Evolutionary conservation across 2,329 filamentous ascomycete species (phyloP).

Genomic region (Pseudocercospora vitis): DNA sequence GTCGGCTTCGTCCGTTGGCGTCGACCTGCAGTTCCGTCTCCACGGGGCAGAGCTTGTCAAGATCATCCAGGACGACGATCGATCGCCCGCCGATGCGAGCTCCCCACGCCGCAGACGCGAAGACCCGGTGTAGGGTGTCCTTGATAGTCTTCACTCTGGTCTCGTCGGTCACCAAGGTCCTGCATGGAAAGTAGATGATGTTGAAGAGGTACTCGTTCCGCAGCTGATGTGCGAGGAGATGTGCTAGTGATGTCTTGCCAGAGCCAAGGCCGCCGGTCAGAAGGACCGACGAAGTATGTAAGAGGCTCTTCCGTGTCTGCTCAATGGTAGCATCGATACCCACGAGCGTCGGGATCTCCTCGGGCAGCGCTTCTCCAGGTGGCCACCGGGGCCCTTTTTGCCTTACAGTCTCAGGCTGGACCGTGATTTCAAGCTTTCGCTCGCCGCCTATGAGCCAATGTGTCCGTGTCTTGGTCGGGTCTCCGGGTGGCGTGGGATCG

Average conservation of each 20-base stretch:
- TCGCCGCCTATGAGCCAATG: conserved; percentile 80
- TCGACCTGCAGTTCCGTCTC: conserved; percentile 95
- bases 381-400: conserved; percentile 53
- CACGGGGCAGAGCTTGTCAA: conserved; percentile 87
- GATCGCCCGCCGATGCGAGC: conserved; percentile 80
- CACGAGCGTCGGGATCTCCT: conserved; percentile 64
- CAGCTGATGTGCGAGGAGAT: conserved; percentile 71
- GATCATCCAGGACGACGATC: conserved; percentile 84
- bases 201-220: conserved; percentile 74
- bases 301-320: conserved; percentile 72
- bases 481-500: conserved; percentile 57
- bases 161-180: conserved; percentile 86
- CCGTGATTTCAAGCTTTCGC: conserved; percentile 68
- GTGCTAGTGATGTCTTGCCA: conserved; percentile 81
- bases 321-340: conserved; percentile 78
- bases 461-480: conserved; percentile 47
- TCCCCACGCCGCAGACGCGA: conserved; percentile 89
- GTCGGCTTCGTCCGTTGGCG: conserved; percentile 87
- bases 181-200: conserved; percentile 81
- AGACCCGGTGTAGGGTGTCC: conserved; percentile 78
- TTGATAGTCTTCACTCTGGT: conserved; percentile 87
- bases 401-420: conserved; percentile 73
- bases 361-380: conserved; percentile 56
- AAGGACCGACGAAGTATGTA: conserved; percentile 83
- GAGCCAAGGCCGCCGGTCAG: conserved; percentile 86